phyloP scores from a whole-genome alignment of 345 rosid species.

The Populus euphratica region DNA sequence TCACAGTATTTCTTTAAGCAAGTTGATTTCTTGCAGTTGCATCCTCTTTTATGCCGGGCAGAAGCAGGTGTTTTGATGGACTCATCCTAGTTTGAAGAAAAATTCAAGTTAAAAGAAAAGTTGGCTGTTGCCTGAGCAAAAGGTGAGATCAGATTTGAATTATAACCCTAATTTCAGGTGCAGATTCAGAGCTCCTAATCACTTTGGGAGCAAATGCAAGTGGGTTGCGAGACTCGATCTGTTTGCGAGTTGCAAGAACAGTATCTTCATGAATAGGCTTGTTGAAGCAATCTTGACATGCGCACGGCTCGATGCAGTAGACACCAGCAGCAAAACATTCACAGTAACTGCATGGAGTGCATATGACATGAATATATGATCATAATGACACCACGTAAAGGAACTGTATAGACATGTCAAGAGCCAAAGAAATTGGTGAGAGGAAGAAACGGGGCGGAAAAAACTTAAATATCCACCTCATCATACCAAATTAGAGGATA shows the following conservation, averaged over 20 bases:
- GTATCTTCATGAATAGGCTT: slow-evolving; percentile 90
- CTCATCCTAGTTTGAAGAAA: slow-evolving; percentile 54
- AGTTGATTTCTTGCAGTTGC: slow-evolving; percentile 96
- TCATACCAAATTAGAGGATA: background rate
- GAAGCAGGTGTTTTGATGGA: slow-evolving; percentile 84
- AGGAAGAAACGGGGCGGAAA: background rate
- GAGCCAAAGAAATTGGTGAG: background rate
- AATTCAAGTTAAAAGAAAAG: slow-evolving; percentile 7
- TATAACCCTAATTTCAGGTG: slow-evolving; percentile 59
- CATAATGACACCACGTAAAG: background rate
- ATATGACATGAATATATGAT: background rate
- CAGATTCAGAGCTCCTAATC: slow-evolving; percentile 55
- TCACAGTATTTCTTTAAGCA: slow-evolving; percentile 97
- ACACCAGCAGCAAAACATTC: slow-evolving; percentile 99
- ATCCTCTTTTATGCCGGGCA: slow-evolving; percentile 93
- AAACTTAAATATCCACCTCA: background rate
- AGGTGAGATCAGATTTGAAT: background rate
- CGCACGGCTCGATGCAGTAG: slow-evolving; percentile 88
- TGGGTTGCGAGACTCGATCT: slow-evolving; percentile 94
- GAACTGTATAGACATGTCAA: background rate
- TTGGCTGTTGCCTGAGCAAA: slow-evolving; percentile 1
- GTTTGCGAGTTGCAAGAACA: slow-evolving; percentile 89
- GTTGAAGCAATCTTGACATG: slow-evolving; percentile 93
- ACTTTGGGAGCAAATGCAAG: slow-evolving; percentile 99
- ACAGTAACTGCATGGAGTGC: slow-evolving; percentile 64